Evolutionary conservation across 257 asterid species (phyloP), one percentile per base, ranked within the genome.

Genomic region (Solanum ahanhuiri): DNA sequence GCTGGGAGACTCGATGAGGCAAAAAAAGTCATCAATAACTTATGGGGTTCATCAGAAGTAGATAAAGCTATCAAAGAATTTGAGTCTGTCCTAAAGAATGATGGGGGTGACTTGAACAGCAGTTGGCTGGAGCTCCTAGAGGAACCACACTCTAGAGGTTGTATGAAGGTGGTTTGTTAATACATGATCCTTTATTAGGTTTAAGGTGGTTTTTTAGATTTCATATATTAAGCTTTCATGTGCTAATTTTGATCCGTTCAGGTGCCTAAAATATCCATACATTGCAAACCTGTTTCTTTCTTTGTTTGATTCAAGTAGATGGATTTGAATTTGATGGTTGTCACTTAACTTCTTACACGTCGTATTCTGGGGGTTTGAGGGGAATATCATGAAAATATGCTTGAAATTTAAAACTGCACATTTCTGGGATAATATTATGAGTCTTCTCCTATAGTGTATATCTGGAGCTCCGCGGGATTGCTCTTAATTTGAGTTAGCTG

Each of bases 131-230:
- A 95, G 70, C 95, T 93, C 72, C 87, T 93, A 76, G 90, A 92
- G 90, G 91, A 94, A 89, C 98, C 98, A 89, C 97, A 95, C 91
- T 94, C 95, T 88, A 92, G 95, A 95, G 98, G 98, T 95, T 89
- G 92, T 92, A 48, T 82, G 91, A 86, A 93, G 92, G 91, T 93
- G 90, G 92, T 91, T 73, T 67, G 31, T 87, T 93, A 81, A 48
- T 48, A 30, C 43, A 48, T 28, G 43, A 81, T 81, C 18, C 84
- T 28, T 81, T 91, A 86, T 84, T 75, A 28, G 83, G 86, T 82
- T 87, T 67, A 51, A 30, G 57, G 63, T 35, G 51, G 33, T 39
- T 71, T 81, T 72, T 48, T 81, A 28, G 41, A 51, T 81, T 81
- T 81, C 84, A 10, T 48, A 28, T 25, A 79, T 69, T 43, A 45